Evolutionary conservation across 148 eudicot species (phyloP), one percentile per base, ranked within the genome.

Genomic region (Rheum nobile): DNA sequence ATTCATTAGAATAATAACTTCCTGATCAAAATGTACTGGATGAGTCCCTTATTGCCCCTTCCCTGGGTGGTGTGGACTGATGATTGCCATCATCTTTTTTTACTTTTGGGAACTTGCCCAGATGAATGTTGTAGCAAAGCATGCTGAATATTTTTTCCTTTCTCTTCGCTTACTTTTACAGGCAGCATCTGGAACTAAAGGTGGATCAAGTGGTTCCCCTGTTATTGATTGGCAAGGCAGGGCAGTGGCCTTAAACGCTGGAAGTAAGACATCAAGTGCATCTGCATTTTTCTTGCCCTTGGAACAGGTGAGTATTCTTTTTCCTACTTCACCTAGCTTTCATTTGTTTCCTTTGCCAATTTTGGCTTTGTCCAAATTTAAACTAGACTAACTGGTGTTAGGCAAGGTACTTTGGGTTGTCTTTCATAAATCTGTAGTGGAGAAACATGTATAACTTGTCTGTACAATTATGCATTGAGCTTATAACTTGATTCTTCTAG

Each of bases 151-250:
- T 61, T 61, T 7, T 80, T 6, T 67, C 67, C 67, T 71, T 46
- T 50, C 26, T 74, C 48, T 54, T 73, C 46, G 22, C 43, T 37
- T 69, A 46, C 34, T 50, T 14, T 77, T 65, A 77, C 79, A 96
- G 99, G 99, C 99, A 44, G 99, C 99, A 85, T 96, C 99, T 80
- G 99, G 99, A 50, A 96, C 99, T 69, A 96, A 89, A 84, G 97
- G 94, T 61, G 99, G 99, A 79, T 96, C 99, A 71, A 96, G 99
- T 80, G 99, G 99, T 67, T 96, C 99, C 75, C 99, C 97, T 44
- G 99, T 96, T 63, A 88, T 96, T 80, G 97, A 95, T 80, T 92
- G 96, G 88, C 94, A 92, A 81, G 99, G 99, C 43, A 88, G 96
- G 88, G 97, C 96, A 32, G 97, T 96, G 84, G 97, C 99, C 14